Conservation (phyloP, 257 asterid genomes). For the Cruciata laevipes region DNA sequence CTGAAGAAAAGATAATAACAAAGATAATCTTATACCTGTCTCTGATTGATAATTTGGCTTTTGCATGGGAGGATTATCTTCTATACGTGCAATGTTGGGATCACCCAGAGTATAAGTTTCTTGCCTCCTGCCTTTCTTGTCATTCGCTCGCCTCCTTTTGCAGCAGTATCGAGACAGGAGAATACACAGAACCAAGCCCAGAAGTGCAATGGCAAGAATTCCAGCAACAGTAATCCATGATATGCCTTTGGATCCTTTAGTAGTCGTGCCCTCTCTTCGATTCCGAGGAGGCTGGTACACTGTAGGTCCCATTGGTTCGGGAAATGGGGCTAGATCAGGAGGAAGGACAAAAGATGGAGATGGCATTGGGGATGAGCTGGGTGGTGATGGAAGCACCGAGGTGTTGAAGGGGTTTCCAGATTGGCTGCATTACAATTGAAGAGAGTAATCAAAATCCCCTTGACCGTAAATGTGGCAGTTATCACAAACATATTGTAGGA, state of each 20-base stretch:
- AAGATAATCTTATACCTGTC: slow-evolving; percentile 27
- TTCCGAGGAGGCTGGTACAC: slow-evolving; percentile 30
- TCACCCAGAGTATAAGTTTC: slow-evolving; percentile 26
- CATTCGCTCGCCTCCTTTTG: slow-evolving; percentile 26
- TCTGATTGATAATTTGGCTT: slow-evolving; percentile 33
- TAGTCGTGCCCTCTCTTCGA: slow-evolving; percentile 17
- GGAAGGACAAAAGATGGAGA: slow-evolving; percentile 45
- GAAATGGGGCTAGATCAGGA: slow-evolving; percentile 33
- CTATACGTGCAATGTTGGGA: slow-evolving; percentile 24
- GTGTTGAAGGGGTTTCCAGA: slow-evolving; percentile 91
- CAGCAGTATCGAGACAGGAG: slow-evolving; percentile 41
- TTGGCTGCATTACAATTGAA: slow-evolving; percentile 40
- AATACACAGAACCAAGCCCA: slow-evolving; percentile 45
- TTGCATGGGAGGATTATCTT: slow-evolving; percentile 27
- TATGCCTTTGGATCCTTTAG: slow-evolving; percentile 30
- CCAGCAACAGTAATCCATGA: slow-evolving; percentile 52
- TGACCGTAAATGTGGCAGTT: neutral
- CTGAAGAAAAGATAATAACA: neutral
- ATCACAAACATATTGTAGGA: neutral
- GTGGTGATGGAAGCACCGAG: slow-evolving; percentile 66
- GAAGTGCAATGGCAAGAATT: slow-evolving; percentile 29
- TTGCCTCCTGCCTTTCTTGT: slow-evolving; percentile 24
- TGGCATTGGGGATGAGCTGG: slow-evolving; percentile 39
- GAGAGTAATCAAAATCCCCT: neutral
- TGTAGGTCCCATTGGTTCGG: slow-evolving; percentile 32